phyloP scores from a whole-genome alignment of 331 rosid genomes.

The Rosa hybrid region DNA sequence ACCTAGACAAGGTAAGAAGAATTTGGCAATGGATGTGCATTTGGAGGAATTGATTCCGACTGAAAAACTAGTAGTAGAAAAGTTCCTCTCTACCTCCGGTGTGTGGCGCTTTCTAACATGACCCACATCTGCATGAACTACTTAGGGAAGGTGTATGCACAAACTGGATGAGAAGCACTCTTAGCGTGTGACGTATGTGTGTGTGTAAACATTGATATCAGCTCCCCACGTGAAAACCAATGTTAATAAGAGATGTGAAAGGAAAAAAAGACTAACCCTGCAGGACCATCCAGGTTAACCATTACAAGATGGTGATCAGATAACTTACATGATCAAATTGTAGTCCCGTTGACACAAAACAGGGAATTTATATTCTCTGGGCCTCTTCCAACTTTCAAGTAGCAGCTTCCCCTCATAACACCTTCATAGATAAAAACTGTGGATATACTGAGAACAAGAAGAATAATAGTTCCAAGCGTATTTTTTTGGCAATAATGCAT shows the following conservation, averaged over 20 bases:
- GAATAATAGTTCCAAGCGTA: conserved; percentile 28
- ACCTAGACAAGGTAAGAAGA: conserved; percentile 35
- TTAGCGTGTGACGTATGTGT: conserved; percentile 25
- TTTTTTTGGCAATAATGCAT: conserved; percentile 74
- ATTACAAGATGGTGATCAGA: neutral
- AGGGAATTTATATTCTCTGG: conserved; percentile 36
- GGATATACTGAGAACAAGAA: conserved; percentile 34
- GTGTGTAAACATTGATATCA: conserved; percentile 25
- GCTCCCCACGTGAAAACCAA: conserved; percentile 31
- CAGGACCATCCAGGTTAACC: neutral
- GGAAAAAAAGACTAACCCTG: neutral
- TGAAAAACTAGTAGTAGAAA: neutral
- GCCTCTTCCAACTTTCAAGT: conserved; percentile 50
- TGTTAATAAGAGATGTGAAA: conserved; percentile 27
- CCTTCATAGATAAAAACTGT: conserved; percentile 38
- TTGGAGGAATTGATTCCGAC: conserved; percentile 50
- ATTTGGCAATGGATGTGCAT: conserved; percentile 54
- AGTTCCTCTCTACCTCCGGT: conserved; percentile 3
- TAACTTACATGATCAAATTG: neutral
- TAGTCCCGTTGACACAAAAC: neutral
- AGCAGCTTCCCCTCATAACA: conserved; percentile 74
- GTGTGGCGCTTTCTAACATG: neutral
- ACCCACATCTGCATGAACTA: conserved; percentile 24
- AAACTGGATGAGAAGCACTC: conserved; percentile 23
- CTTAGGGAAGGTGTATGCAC: conserved; percentile 63